phyloP scores from a whole-genome alignment of 306 rosid species.

The Rubus parviflorus region DNA sequence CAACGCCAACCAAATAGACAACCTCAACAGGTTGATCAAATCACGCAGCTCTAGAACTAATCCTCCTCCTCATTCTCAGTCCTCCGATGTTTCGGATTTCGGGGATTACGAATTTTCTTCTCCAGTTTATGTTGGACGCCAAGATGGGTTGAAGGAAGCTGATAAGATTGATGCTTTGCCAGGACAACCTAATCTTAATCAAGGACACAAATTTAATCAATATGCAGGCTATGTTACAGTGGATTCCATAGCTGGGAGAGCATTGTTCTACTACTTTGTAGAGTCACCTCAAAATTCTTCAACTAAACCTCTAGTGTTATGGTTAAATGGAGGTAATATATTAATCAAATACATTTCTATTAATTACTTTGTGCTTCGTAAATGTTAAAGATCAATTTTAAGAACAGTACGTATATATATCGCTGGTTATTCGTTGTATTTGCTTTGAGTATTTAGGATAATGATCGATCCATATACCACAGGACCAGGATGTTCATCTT shows the following conservation, averaged over 20 bases:
- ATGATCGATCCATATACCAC: not conserved
- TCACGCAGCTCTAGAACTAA: constrained; percentile 30
- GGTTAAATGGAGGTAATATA: constrained; percentile 76
- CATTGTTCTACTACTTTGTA: constrained; percentile 58
- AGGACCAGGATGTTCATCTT: constrained; percentile 76
- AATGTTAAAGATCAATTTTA: not conserved
- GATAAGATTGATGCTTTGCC: constrained; percentile 49
- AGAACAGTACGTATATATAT: too few species aligned
- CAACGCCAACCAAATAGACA: constrained; percentile 41
- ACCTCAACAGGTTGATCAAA: constrained; percentile 31
- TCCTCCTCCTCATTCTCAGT: not conserved
- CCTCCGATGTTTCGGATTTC: constrained; percentile 23
- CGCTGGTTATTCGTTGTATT: too few species aligned
- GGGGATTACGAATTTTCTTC: not conserved
- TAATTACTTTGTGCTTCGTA: not conserved
- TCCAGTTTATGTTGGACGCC: constrained; percentile 21
- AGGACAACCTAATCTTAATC: constrained; percentile 40
- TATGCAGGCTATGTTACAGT: constrained; percentile 60
- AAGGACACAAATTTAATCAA: constrained; percentile 46
- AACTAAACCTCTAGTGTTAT: constrained; percentile 47
- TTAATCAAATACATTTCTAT: not conserved
- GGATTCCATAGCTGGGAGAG: constrained; percentile 36
- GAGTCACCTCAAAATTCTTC: constrained; percentile 44
- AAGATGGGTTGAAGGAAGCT: constrained; percentile 32
- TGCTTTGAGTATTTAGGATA: too few species aligned